These are phyloP conservation scores for Fusarium sp. DNA, from an alignment of 2,329 filamentous ascomycete genomes.

Conservation along the genomic window DNA sequence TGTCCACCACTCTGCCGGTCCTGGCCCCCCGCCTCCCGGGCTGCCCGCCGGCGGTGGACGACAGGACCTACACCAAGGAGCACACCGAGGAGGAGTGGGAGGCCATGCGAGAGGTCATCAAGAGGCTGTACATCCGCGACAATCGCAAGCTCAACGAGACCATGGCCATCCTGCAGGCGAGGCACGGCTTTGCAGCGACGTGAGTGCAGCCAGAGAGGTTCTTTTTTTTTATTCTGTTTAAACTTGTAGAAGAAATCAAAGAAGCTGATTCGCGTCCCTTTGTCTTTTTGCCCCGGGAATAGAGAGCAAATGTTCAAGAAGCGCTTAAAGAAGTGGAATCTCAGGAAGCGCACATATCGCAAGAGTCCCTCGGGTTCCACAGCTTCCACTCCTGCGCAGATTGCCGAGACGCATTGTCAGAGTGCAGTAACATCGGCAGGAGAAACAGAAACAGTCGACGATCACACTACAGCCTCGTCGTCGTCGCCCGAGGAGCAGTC, in stretches of 20 bases:
- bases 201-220: constrained; percentile 38
- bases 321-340: constrained; percentile 51
- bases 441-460: constrained; percentile 8
- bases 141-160: constrained; percentile 50
- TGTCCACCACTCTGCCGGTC: constrained; percentile 45
- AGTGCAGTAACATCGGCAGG: not conserved
- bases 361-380: constrained; percentile 38
- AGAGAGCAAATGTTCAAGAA: constrained; percentile 56
- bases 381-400: constrained; percentile 34
- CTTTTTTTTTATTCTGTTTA: too few species aligned
- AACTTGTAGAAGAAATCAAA: not conserved
- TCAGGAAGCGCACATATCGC: constrained; percentile 50
- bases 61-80: constrained; percentile 46
- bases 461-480: constrained; percentile 8
- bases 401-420: constrained; percentile 21
- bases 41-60: constrained; percentile 36
- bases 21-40: constrained; percentile 49
- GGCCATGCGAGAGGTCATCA: constrained; percentile 46
- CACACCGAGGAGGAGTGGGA: constrained; percentile 51
- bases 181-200: constrained; percentile 51
- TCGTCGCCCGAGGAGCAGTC: constrained; percentile 18
- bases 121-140: constrained; percentile 48
- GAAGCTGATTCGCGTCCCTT: constrained; percentile 20
- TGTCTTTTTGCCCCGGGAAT: not conserved
- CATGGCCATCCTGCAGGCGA: constrained; percentile 49